Base-by-base conservation (phyloP, 1,284 basidiomycete genomes). In the Inonotus hispidus region DNA sequence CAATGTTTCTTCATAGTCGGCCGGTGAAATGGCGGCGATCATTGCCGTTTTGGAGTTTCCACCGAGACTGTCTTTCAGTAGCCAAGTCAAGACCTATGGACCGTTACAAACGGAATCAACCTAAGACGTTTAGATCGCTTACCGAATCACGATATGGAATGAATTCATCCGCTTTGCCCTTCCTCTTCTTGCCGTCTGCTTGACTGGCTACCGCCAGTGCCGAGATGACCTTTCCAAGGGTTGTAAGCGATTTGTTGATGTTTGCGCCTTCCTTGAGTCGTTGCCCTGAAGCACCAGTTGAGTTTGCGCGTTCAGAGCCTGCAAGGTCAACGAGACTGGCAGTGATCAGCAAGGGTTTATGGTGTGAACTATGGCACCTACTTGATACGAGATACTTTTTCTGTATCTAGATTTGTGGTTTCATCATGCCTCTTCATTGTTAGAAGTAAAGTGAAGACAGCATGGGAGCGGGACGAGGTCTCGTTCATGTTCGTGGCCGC, bases 401-500 rank as follows among this genome's bases (percentile, higher is more conserved):
- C 95, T 0, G 94, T 96, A 66, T 91, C 90, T 72, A 98, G 80
- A 66, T 91, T 91, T 1, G 92, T 93, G 39, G 81, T 82, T 5
- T 79, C 76, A 69, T 98, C 95, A 63, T 88, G 88, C 59, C 84
- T 83, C 77, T 92, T 95, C 84, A 95, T 95, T 19, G 92, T 92
- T 58, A 98, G 80, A 60, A 98, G 83, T 45, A 99, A 82, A 11
- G 95, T 98, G 72, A 99, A 99, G 38, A 99, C 95, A 2, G 95
- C 93, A 77, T 99, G 97, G 11, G 95, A 98, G 69, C 97, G 91
- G 8, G 94, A 98, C 4, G 95, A 98, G 77, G 97, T 98, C 77
- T 99, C 97, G 75, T 99, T 99, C 97, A 99, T 99, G 75, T 97
- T 93, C 23, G 97, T 99, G 21, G 97, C 96, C 10, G 97, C 97